phyloP scores from a whole-genome alignment of 2,329 filamentous ascomycete genomes.

The Pseudogymnoascus pannorum region DNA sequence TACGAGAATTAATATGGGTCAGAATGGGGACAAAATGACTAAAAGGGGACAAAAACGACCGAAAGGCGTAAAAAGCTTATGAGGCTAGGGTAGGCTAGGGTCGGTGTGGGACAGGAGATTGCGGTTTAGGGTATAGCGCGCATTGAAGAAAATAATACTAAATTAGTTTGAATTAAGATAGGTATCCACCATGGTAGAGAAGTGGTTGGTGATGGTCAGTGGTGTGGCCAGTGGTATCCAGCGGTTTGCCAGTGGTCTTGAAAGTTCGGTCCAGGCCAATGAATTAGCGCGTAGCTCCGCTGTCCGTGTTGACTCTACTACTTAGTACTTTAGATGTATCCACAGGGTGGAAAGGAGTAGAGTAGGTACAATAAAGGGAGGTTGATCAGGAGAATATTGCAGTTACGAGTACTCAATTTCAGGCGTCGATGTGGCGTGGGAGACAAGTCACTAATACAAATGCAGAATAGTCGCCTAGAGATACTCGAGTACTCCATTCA shows the following conservation, averaged over 20 bases:
- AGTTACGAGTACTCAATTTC: neutral
- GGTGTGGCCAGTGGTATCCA: neutral
- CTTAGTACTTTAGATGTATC: neutral
- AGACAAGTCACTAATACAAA: neutral
- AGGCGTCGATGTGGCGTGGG: neutral
- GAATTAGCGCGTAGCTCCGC: neutral
- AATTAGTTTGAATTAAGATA: neutral
- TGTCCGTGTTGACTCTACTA: neutral
- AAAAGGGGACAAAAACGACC: neutral
- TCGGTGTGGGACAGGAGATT: neutral
- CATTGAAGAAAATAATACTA: neutral
- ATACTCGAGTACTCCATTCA: neutral
- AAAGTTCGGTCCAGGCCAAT: neutral
- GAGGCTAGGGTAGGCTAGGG: neutral
- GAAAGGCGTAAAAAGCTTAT: neutral
- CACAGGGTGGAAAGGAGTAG: neutral
- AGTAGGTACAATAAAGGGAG: conserved; percentile 2
- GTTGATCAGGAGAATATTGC: neutral
- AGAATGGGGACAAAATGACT: neutral
- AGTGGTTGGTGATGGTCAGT: neutral
- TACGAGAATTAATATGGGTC: neutral
- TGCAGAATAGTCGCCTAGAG: neutral
- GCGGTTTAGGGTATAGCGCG: neutral
- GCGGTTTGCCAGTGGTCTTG: neutral
- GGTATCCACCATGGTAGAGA: neutral